Conservation (phyloP, 208 protist species). For the Leishmania braziliensis region DNA sequence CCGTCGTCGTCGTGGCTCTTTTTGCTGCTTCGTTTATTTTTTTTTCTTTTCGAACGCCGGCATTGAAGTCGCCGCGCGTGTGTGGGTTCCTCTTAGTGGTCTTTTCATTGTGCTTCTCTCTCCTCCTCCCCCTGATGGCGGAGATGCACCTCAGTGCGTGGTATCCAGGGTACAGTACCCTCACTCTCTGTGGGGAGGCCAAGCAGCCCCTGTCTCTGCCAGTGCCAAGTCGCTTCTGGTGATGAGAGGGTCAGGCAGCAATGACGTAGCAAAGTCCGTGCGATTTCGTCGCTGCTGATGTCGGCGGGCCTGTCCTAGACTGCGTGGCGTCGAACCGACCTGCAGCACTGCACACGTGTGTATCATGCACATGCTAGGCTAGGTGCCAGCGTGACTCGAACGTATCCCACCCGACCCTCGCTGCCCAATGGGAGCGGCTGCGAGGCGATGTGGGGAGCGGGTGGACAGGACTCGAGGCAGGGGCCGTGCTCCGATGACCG, state of each 20-base stretch:
- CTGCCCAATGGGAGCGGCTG: neutral
- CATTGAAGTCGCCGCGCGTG: neutral
- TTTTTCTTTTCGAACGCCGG: constrained; percentile 15
- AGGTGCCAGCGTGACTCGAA: neutral
- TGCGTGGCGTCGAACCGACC: neutral
- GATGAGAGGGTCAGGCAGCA: neutral
- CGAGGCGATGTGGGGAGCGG: neutral
- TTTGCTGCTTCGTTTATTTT: constrained; percentile 9
- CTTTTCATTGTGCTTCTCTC: neutral
- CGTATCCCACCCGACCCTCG: neutral
- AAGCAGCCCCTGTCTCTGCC: neutral
- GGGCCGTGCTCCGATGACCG: neutral
- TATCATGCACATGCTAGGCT: neutral
- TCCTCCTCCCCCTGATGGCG: neutral
- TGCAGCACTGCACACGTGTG: neutral
- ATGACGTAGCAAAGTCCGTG: neutral
- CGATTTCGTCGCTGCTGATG: neutral
- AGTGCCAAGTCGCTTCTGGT: neutral
- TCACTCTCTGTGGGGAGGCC: neutral
- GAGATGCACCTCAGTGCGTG: neutral
- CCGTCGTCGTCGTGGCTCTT: too few relatives aligned
- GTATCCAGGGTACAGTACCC: neutral
- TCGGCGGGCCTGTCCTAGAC: neutral
- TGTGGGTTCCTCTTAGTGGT: neutral
- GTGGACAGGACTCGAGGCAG: neutral